phyloP scores from a whole-genome alignment of 169 alveolate species.

The Perkinsus olseni region DNA sequence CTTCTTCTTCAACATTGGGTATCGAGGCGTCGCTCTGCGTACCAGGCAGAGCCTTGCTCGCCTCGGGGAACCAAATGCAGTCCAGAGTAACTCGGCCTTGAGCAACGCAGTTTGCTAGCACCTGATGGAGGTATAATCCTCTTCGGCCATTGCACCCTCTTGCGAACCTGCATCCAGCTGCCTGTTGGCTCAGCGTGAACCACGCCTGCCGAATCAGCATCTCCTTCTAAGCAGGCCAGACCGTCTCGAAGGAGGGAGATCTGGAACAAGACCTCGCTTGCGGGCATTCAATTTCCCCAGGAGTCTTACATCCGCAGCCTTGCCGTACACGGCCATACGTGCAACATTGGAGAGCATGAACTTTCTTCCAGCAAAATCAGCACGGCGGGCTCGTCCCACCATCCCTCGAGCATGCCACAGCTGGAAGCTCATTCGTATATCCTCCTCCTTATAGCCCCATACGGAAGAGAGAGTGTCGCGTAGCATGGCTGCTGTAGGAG shows the following conservation, averaged over 20 bases:
- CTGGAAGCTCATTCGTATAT: not conserved
- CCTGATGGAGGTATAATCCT: not conserved
- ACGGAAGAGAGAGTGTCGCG: not conserved
- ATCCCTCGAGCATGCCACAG: not conserved
- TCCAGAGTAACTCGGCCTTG: not conserved
- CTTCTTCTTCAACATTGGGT: not conserved
- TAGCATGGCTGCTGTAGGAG: not conserved
- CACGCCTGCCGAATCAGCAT: not conserved
- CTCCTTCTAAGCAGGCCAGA: not conserved
- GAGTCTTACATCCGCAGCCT: not conserved
- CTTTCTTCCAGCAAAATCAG: not conserved
- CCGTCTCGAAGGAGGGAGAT: not conserved
- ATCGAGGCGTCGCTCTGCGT: not conserved
- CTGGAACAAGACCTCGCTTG: not conserved
- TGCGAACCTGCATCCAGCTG: not conserved
- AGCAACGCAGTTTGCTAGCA: not conserved
- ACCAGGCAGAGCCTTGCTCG: not conserved
- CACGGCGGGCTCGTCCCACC: not conserved
- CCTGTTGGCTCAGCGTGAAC: not conserved
- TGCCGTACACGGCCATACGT: not conserved
- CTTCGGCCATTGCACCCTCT: not conserved
- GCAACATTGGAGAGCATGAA: not conserved
- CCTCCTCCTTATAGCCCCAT: not conserved
- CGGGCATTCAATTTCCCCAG: not conserved
- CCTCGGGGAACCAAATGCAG: not conserved